phyloP scores from a whole-genome alignment of 139 green algal genomes.

The Marvania coccoides region DNA sequence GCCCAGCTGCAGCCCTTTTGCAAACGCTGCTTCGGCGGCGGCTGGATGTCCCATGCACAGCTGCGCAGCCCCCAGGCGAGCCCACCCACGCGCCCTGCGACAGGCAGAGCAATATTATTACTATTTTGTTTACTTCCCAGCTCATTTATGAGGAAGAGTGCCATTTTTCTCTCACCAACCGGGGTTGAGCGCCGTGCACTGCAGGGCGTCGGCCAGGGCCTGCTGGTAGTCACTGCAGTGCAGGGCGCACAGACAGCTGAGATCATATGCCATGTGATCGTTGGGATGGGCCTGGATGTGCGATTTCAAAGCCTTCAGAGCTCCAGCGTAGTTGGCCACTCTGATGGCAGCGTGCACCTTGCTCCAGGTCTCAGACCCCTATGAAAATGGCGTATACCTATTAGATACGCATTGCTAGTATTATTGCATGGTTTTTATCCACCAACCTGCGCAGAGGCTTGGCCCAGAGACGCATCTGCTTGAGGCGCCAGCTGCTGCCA shows the following conservation, averaged over 20 bases:
- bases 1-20: conserved; percentile 2
- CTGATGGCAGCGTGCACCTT: not conserved
- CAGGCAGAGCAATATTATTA: no score
- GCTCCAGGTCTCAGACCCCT: not conserved
- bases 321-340: not conserved
- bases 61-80: conserved; percentile 19
- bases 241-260: conserved; percentile 7
- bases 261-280: not conserved
- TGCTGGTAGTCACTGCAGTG: not conserved
- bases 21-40: conserved; percentile 9
- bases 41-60: conserved; percentile 9
- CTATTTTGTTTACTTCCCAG: no score
- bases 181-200: conserved; percentile 18
- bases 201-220: conserved; percentile 20
- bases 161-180: conserved; percentile 3
- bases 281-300: not conserved
- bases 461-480: not conserved
- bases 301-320: not conserved
- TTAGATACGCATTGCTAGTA: no score
- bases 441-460: not conserved
- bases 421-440: no score
- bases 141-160: not conserved
- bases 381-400: no score
- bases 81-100: conserved; percentile 20
- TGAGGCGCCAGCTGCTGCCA: not conserved